Conservation (phyloP, 108 stramenopile genomes). For the Skeletonema grethae region DNA sequence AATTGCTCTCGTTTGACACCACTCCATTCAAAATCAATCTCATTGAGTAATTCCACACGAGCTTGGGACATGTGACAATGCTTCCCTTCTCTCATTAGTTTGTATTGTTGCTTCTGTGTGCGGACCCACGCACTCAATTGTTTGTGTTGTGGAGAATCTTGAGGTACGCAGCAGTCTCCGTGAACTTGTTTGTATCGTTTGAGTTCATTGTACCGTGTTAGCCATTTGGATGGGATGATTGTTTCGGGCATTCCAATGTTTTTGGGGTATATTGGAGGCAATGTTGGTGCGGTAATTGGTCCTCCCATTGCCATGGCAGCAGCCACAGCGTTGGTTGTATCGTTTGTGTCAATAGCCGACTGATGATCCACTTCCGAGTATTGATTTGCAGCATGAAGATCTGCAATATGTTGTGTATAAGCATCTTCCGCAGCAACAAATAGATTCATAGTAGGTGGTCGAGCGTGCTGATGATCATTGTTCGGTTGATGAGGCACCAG, state of each 20-base stretch:
- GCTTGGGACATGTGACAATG: slow-evolving; percentile 54
- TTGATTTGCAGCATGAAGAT: slow-evolving; percentile 5
- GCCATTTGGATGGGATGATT: slow-evolving; percentile 37
- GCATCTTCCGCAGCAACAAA: neutral
- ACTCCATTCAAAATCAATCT: slow-evolving; percentile 55
- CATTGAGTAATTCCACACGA: slow-evolving; percentile 54
- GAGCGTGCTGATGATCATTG: neutral
- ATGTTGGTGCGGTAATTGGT: neutral
- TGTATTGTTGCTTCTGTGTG: slow-evolving; percentile 66
- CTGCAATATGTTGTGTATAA: neutral
- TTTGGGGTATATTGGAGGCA: neutral
- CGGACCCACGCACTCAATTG: slow-evolving; percentile 60
- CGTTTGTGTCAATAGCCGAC: neutral
- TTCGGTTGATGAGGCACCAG: neutral
- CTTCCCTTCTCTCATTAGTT: slow-evolving; percentile 50
- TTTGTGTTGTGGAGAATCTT: slow-evolving; percentile 30
- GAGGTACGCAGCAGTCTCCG: slow-evolving; percentile 48
- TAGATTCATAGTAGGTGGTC: neutral
- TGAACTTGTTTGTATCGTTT: slow-evolving; percentile 28
- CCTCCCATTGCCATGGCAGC: neutral
- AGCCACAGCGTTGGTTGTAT: neutral
- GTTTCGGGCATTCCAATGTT: slow-evolving; percentile 31
- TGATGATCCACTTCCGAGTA: neutral
- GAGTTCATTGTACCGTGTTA: slow-evolving; percentile 34
- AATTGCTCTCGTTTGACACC: slow-evolving; percentile 45